phyloP scores from a whole-genome alignment of 192 early-diverging fungal genomes.

The Phycomyces blakesleeanus region DNA sequence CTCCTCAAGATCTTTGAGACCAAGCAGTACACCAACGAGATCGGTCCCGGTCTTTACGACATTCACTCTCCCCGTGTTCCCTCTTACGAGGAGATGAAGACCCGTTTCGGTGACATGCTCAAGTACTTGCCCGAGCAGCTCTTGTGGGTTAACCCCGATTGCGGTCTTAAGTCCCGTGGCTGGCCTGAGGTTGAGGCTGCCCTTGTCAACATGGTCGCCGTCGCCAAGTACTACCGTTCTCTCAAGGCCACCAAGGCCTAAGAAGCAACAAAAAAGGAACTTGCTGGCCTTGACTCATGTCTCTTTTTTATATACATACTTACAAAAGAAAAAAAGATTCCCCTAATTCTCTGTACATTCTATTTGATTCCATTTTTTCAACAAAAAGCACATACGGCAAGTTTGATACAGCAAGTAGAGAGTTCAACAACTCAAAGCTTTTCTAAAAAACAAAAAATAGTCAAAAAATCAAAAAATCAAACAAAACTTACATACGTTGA shows the following conservation, averaged over 20 bases:
- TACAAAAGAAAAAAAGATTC: too few species aligned
- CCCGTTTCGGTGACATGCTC: conserved; percentile 77
- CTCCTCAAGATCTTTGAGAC: conserved; percentile 83
- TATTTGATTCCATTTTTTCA: too few species aligned
- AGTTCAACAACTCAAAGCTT: too few species aligned
- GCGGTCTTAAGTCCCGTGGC: conserved; percentile 94
- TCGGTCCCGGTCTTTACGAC: conserved; percentile 97
- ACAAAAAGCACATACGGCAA: too few species aligned
- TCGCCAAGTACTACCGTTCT: conserved; percentile 65
- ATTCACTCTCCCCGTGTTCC: conserved; percentile 98
- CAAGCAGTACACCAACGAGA: conserved; percentile 82
- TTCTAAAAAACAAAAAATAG: too few species aligned
- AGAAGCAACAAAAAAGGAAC: neutral
- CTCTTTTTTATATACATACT: neutral
- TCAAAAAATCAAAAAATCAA: too few species aligned
- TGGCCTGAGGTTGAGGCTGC: conserved; percentile 91
- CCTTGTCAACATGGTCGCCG: conserved; percentile 79
- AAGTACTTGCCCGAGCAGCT: conserved; percentile 77
- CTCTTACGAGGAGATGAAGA: conserved; percentile 81
- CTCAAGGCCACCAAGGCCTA: conserved; percentile 13
- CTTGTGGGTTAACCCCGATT: conserved; percentile 98
- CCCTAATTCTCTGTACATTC: too few species aligned
- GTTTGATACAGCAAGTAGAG: too few species aligned
- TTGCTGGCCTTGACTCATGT: neutral
- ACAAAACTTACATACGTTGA: too few species aligned